phyloP scores from a whole-genome alignment of 1,139 yeast species.

The Zygosaccharomyces pseudobailii region DNA sequence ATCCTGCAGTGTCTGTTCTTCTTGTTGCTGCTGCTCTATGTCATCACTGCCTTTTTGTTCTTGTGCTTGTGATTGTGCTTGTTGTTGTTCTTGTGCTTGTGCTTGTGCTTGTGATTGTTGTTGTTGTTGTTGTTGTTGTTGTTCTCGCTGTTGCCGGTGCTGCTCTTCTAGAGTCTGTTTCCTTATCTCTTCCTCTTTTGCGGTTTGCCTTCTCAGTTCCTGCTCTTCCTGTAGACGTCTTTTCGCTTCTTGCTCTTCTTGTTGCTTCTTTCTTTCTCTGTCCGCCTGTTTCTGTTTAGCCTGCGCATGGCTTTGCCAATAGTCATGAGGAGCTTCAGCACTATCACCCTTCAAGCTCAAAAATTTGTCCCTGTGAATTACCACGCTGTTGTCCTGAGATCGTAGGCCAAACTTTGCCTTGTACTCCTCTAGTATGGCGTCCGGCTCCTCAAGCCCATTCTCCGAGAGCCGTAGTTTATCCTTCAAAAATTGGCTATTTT shows the following conservation, averaged over 20 bases:
- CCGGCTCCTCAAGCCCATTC: slow-evolving; percentile 2
- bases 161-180: slow-evolving; percentile 5
- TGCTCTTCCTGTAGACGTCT: slow-evolving; percentile 15
- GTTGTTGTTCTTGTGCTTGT: slow-evolving; percentile 11
- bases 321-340: slow-evolving; percentile 28
- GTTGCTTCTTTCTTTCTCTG: slow-evolving; percentile 10
- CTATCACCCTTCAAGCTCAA: slow-evolving; percentile 18
- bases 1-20: slow-evolving; percentile 1
- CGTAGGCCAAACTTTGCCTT: slow-evolving; percentile 10
- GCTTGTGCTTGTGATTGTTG: slow-evolving; percentile 11
- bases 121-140: slow-evolving; percentile 4
- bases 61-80: slow-evolving; percentile 1
- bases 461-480: slow-evolving; percentile 11
- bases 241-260: slow-evolving; percentile 10
- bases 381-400: slow-evolving; percentile 17
- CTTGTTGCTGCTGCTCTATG: slow-evolving; percentile 2
- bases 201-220: slow-evolving; percentile 13
- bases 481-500: slow-evolving; percentile 8
- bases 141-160: slow-evolving; percentile 8
- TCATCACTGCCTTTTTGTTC: background rate
- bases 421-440: slow-evolving; percentile 11
- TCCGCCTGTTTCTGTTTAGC: slow-evolving; percentile 10
- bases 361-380: slow-evolving; percentile 19
- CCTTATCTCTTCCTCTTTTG: slow-evolving; percentile 15
- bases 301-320: slow-evolving; percentile 24